Percentiles rank a stretch among this genome's conserved stretches.
These are phyloP conservation scores for Saccharomycopsis sp. DNA, from an alignment of 805 yeast species.

Conservation along the genomic window DNA sequence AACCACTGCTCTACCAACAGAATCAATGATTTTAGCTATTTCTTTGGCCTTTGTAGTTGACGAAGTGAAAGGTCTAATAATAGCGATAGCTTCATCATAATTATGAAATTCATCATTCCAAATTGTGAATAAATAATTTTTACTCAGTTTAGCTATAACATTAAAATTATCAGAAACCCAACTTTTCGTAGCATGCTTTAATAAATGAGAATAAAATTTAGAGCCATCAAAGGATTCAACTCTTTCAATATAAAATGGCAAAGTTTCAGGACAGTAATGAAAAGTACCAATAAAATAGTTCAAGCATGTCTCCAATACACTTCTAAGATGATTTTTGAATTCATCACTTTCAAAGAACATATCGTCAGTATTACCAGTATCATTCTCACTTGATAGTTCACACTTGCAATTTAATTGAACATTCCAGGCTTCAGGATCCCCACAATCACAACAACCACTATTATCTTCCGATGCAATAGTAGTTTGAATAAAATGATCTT, in stretches of 20 bases:
- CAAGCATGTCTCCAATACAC: conserved; percentile 29
- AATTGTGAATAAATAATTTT: conserved; percentile 40
- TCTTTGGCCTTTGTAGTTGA: conserved; percentile 17
- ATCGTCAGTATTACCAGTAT: conserved; percentile 29
- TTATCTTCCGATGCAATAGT: conserved; percentile 20
- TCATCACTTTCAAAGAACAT: conserved; percentile 31
- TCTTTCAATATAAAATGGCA: conserved; percentile 9
- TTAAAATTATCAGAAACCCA: conserved; percentile 10
- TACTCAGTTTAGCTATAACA: conserved; percentile 11
- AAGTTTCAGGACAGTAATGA: conserved; percentile 6
- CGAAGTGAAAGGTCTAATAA: too few species aligned
- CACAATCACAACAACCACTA: conserved; percentile 75
- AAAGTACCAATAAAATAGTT: conserved; percentile 21
- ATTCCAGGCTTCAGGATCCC: conserved; percentile 81
- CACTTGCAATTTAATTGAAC: conserved; percentile 25
- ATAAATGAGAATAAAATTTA: conserved; percentile 4
- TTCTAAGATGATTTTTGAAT: conserved; percentile 45
- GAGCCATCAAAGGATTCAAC: conserved; percentile 4
- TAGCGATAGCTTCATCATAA: conserved; percentile 41
- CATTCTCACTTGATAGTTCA: conserved; percentile 23
- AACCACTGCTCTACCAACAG: conserved; percentile 40
- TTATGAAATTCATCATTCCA: conserved; percentile 77
- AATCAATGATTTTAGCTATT: conserved; percentile 35
- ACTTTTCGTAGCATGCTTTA: not conserved
- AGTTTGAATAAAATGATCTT: conserved; percentile 46